Conservation (phyloP, 805 yeast genomes). For the Maudiozyma barnettii region DNA sequence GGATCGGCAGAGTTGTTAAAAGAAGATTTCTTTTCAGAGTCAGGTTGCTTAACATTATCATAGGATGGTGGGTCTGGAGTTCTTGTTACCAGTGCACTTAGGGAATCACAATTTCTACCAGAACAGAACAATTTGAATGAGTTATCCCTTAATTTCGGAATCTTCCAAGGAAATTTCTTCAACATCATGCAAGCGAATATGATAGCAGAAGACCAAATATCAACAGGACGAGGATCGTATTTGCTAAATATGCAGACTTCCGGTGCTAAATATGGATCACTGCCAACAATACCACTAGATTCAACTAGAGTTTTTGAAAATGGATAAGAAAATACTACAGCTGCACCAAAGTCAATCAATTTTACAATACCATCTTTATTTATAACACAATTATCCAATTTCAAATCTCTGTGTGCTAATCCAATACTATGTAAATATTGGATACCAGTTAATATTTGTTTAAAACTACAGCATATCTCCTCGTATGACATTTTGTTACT, state of each 20-base stretch:
- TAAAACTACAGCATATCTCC: slow-evolving; percentile 83
- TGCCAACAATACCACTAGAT: slow-evolving; percentile 78
- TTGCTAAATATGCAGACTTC: slow-evolving; percentile 76
- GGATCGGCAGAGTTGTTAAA: slow-evolving; percentile 30
- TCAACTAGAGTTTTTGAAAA: slow-evolving; percentile 63
- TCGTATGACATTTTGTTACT: slow-evolving; percentile 72
- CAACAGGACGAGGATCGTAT: slow-evolving; percentile 89
- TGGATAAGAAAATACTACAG: slow-evolving; percentile 86
- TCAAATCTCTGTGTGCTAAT: slow-evolving; percentile 83
- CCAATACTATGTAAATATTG: slow-evolving; percentile 78
- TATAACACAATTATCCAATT: slow-evolving; percentile 87
- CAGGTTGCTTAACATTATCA: slow-evolving; percentile 11
- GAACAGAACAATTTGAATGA: slow-evolving; percentile 78
- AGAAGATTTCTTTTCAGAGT: slow-evolving; percentile 1
- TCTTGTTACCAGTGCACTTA: slow-evolving; percentile 50
- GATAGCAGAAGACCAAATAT: slow-evolving; percentile 87
- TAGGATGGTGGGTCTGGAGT: slow-evolving; percentile 41
- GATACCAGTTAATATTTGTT: slow-evolving; percentile 74
- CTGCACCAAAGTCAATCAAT: slow-evolving; percentile 88
- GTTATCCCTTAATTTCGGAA: slow-evolving; percentile 71
- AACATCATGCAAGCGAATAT: slow-evolving; percentile 87
- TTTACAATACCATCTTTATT: slow-evolving; percentile 76
- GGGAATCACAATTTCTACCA: slow-evolving; percentile 56
- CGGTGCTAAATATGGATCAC: slow-evolving; percentile 90
- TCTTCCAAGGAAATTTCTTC: slow-evolving; percentile 91